Conservation (phyloP, 1,284 basidiomycete genomes). For the Ceratobasidium theobromae region DNA sequence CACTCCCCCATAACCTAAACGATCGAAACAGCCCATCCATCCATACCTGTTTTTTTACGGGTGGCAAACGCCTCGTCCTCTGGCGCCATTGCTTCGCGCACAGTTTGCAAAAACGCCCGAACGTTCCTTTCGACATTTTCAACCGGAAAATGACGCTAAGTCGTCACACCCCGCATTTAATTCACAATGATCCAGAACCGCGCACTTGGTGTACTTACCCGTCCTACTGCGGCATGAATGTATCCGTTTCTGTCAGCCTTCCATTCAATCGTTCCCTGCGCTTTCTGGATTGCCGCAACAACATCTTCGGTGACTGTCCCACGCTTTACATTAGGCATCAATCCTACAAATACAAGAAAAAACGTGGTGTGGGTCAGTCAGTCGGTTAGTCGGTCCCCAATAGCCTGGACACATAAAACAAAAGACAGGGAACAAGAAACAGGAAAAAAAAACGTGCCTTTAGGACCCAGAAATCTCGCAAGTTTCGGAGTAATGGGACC, state of each 20-base stretch:
- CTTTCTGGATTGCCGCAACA: slow-evolving; percentile 72
- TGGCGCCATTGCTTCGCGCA: slow-evolving; percentile 74
- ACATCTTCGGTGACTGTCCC: slow-evolving; percentile 93
- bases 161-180: background rate
- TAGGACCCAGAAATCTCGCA: slow-evolving; percentile 88
- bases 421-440: background rate
- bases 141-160: slow-evolving; percentile 73
- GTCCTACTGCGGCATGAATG: slow-evolving; percentile 77
- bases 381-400: too few relatives aligned
- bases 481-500: slow-evolving; percentile 76
- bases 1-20: slow-evolving; percentile 16
- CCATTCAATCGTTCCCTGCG: slow-evolving; percentile 89
- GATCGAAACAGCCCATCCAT: slow-evolving; percentile 11
- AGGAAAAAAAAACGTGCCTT: slow-evolving; percentile 51
- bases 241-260: slow-evolving; percentile 86
- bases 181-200: slow-evolving; percentile 7
- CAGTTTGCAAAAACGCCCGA: slow-evolving; percentile 73
- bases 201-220: slow-evolving; percentile 48
- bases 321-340: slow-evolving; percentile 93
- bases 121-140: slow-evolving; percentile 80
- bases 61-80: slow-evolving; percentile 40
- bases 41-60: slow-evolving; percentile 42
- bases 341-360: slow-evolving; percentile 32
- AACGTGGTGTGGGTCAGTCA: background rate
- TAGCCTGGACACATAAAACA: too few relatives aligned